phyloP scores from a whole-genome alignment of 805 yeast genomes.

The Sungouiozyma intestinalis region DNA sequence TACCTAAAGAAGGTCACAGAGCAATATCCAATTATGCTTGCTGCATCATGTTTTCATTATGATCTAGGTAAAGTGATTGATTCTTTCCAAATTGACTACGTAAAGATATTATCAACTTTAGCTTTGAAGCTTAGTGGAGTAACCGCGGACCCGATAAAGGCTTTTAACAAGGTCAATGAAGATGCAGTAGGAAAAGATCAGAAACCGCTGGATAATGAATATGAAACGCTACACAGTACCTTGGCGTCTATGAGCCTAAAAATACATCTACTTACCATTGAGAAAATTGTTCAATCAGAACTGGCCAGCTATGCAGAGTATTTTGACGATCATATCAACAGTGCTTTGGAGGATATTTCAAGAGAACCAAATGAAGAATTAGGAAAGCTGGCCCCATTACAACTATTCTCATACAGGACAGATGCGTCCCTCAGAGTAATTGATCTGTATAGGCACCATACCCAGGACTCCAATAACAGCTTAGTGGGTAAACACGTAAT shows the following conservation, averaged over 20 bases:
- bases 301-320: neutral
- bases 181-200: neutral
- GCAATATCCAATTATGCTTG: neutral
- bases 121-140: neutral
- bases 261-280: neutral
- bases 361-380: neutral
- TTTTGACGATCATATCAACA: neutral
- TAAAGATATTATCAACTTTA: neutral
- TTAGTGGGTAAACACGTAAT: neutral
- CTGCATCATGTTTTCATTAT: neutral
- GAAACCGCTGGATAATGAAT: neutral
- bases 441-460: neutral
- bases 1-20: neutral
- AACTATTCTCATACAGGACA: neutral
- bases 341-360: neutral
- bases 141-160: too few species aligned
- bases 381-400: neutral
- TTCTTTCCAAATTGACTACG: neutral
- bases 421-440: neutral
- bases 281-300: neutral
- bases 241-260: neutral
- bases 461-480: neutral
- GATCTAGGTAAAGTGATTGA: neutral
- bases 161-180: too few species aligned
- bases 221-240: neutral